Conservation (phyloP, 192 early-diverging fungal genomes). For the Kickxella alabastrina region DNA sequence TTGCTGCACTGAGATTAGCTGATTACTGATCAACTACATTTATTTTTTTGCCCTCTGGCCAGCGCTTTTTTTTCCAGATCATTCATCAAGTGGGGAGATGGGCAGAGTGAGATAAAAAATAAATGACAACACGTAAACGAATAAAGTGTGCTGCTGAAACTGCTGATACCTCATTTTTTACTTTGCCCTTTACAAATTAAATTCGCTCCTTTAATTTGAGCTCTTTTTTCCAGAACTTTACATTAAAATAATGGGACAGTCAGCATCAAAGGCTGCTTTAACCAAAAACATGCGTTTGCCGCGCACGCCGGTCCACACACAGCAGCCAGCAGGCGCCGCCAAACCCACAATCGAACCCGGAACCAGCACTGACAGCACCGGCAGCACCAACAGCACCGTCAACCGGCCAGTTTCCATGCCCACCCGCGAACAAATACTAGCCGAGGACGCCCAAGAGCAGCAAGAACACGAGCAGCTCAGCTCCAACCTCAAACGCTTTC, state of each 20-base stretch:
- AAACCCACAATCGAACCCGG: no score
- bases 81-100: no score
- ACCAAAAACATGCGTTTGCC: constrained; percentile 17
- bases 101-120: constrained; percentile 2
- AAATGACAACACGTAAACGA: no score
- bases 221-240: no score
- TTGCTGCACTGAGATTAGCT: no score
- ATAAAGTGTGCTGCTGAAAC: neutral
- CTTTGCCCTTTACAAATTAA: neutral
- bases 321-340: constrained; percentile 2
- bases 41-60: no score
- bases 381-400: neutral
- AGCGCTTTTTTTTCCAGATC: no score
- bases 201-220: neutral
- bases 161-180: neutral
- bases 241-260: constrained; percentile 45
- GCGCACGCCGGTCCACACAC: constrained; percentile 4
- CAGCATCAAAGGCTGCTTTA: constrained; percentile 25
- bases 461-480: constrained; percentile 6
- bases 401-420: constrained; percentile 1
- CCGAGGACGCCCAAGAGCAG: constrained; percentile 9
- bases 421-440: constrained; percentile 40
- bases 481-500: constrained; percentile 39
- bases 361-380: no score
- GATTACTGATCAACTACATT: no score